Conservation (phyloP, 192 early-diverging fungal genomes). For the Podila clonocystis region DNA sequence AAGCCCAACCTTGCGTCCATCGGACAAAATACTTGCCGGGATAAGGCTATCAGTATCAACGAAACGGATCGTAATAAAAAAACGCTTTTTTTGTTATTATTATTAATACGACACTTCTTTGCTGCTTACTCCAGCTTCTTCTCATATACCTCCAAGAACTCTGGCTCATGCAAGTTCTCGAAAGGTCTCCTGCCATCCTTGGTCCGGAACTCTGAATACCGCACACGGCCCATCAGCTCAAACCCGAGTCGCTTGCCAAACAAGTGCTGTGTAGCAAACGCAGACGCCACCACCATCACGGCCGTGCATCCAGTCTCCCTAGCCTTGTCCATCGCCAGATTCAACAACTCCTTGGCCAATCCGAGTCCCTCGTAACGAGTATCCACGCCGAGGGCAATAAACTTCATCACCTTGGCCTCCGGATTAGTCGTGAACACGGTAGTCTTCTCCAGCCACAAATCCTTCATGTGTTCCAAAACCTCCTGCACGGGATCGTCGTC, state of each 20-base stretch:
- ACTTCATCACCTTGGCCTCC: constrained; percentile 43
- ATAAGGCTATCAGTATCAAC: too few relatives aligned
- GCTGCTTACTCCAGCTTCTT: constrained; percentile 10
- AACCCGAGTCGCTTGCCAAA: constrained; percentile 36
- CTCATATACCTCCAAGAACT: constrained; percentile 42
- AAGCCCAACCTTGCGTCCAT: too few relatives aligned
- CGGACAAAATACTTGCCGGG: too few relatives aligned
- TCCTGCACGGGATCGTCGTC: constrained; percentile 13
- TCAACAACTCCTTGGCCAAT: constrained; percentile 36
- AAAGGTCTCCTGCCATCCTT: constrained; percentile 19
- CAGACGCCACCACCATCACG: constrained; percentile 39
- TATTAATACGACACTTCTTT: background rate
- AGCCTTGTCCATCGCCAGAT: constrained; percentile 30
- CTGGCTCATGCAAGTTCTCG: constrained; percentile 32
- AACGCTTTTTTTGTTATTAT: background rate
- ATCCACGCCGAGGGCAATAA: constrained; percentile 44
- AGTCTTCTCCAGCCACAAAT: constrained; percentile 24
- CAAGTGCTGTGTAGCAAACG: constrained; percentile 49
- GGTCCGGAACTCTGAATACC: constrained; percentile 24
- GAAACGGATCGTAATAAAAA: too few relatives aligned
- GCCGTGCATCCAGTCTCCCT: constrained; percentile 22
- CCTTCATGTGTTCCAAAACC: constrained; percentile 19
- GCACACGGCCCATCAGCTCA: constrained; percentile 25
- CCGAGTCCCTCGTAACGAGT: constrained; percentile 22
- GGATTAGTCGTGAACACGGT: constrained; percentile 27